Base-by-base conservation (phyloP, 257 asterid species). In the Nicotiana otophora region DNA sequence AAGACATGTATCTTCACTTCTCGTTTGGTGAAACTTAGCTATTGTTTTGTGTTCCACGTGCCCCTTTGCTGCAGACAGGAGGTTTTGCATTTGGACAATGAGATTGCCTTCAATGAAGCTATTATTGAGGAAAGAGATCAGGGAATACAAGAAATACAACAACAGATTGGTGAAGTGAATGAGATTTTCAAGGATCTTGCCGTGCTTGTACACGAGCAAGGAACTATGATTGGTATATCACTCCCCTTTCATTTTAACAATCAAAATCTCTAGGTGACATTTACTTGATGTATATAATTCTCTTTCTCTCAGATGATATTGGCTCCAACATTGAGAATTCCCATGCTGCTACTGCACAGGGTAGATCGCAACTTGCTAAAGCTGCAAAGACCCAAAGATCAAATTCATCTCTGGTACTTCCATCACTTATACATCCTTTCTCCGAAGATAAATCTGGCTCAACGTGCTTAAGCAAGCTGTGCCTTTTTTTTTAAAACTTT, bases 121-220 rank as follows among this genome's bases (percentile, higher is more conserved):
- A 92, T 93, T 81, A 93, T 96, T 72, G 98, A 96, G 89, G 99
- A 96, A 90, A 89, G 98, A 83, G 98, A 94, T 15, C 99, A 89
- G 66, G 99, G 99, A 19, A 92, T 96, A 87, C 90, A 96, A 74
- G 99, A 96, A 88, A 94, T 96, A 65, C 97, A 94, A 65, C 96
- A 96, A 68, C 98, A 94, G 87, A 96, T 96, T 77, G 97, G 97
- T 53, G 97, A 96, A 93, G 99, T 96, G 64, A 94, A 92, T 84
- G 98, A 93, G 88, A 94, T 96, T 79, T 94, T 96, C 93, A 96
- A 94, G 88, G 99, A 94, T 87, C 92, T 96, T 11, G 97, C 95
- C 0, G 97, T 96, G 42, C 86, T 94, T 68, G 96, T 96, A 83
- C 97, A 94, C 19, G 99, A 94, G 69, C 99, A 96, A 90, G 98